Conservation (phyloP, 805 yeast species). For the Cyberlindnera americana region DNA sequence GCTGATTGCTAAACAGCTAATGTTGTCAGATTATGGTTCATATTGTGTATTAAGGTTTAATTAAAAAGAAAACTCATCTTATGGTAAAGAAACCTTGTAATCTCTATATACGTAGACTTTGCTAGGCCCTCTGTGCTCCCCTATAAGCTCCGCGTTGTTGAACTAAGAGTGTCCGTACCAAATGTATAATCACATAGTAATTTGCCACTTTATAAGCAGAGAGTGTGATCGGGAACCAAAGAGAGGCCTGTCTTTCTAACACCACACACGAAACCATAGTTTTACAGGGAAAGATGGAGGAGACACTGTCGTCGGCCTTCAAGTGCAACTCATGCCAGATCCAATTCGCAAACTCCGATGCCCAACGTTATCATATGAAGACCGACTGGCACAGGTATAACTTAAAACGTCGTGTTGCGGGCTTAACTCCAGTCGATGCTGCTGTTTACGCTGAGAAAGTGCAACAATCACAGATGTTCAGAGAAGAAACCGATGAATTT, state of each 20-base stretch:
- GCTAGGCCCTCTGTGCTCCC: no score
- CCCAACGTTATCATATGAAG: conserved; percentile 91
- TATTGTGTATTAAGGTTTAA: conserved; percentile 16
- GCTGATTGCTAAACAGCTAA: conserved; percentile 12
- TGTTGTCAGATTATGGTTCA: conserved; percentile 19
- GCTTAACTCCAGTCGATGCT: conserved; percentile 67
- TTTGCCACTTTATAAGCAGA: no score
- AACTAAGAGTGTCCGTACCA: no score
- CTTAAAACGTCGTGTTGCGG: conserved; percentile 88
- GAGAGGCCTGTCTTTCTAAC: no score
- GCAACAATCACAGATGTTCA: conserved; percentile 32
- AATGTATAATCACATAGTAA: no score
- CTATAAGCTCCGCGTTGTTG: no score
- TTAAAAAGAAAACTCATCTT: conserved; percentile 9
- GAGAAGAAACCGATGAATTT: conserved; percentile 36
- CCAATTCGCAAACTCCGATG: conserved; percentile 74
- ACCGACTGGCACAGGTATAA: conserved; percentile 98
- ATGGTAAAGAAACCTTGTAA: conserved; percentile 1
- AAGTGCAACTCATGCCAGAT: conserved; percentile 91
- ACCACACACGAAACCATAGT: not conserved
- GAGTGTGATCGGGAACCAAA: no score
- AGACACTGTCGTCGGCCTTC: conserved; percentile 31
- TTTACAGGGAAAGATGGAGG: conserved; percentile 1
- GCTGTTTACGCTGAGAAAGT: conserved; percentile 40
- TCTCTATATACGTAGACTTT: no score